Percentiles rank a stretch among this genome's conserved stretches.
phyloP scores from a whole-genome alignment of 2,329 filamentous ascomycete species.

The Curvularia lunata region DNA sequence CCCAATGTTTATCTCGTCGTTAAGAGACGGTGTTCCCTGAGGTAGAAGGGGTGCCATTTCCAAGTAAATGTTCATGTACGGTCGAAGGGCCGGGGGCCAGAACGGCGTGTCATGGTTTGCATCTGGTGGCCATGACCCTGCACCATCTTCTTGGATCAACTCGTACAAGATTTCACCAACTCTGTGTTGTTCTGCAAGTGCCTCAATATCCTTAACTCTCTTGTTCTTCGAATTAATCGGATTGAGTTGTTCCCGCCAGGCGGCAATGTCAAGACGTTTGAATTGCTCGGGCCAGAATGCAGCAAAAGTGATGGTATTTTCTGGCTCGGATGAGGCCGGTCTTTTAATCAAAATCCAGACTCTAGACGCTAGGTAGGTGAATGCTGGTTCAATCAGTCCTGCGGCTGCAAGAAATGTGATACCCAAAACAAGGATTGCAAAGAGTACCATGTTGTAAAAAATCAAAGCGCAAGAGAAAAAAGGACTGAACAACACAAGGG shows the following conservation, averaged over 20 bases:
- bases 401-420: background rate
- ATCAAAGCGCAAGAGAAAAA: background rate
- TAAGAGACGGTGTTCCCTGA: conserved; percentile 1
- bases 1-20: conserved; percentile 4
- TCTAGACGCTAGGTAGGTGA: background rate
- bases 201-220: background rate
- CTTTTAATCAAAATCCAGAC: background rate
- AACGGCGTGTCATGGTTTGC: conserved; percentile 4
- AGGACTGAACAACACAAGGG: background rate
- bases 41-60: conserved; percentile 8
- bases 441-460: background rate
- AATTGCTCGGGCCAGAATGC: background rate
- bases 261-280: too few relatives aligned
- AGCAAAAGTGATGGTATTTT: too few relatives aligned
- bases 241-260: background rate
- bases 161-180: background rate
- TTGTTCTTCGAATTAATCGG: background rate
- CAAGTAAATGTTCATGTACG: conserved; percentile 10
- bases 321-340: background rate
- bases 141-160: conserved; percentile 6
- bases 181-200: background rate
- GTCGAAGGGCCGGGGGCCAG: conserved; percentile 3
- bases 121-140: conserved; percentile 11
- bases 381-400: background rate
- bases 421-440: background rate